phyloP scores from a whole-genome alignment of 2,329 filamentous ascomycete genomes.

The Akanthomyces uredinophilus region DNA sequence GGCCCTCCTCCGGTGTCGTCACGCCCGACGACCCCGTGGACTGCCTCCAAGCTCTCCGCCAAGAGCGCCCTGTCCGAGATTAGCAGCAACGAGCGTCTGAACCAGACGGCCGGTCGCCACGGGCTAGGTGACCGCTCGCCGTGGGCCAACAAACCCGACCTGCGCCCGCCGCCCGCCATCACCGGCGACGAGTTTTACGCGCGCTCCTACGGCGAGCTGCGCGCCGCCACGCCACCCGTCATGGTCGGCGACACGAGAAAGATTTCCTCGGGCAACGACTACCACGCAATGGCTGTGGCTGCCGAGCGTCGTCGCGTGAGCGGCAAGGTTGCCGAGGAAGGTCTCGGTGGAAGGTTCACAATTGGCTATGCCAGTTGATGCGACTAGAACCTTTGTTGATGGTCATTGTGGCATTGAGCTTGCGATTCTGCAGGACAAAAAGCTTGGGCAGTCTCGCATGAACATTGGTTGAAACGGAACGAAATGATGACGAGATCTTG shows the following conservation, averaged over 20 bases:
- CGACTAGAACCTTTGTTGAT: background rate
- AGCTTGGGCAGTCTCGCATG: background rate
- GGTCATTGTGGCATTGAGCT: background rate
- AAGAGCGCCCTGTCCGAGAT: constrained; percentile 39
- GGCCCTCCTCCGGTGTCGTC: background rate
- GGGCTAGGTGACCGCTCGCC: constrained; percentile 35
- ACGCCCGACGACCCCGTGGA: constrained; percentile 13
- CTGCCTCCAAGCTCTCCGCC: constrained; percentile 16
- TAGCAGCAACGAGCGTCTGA: constrained; percentile 38
- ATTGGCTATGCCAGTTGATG: constrained; percentile 9
- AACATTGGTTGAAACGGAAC: constrained; percentile 13
- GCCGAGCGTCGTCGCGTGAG: constrained; percentile 58
- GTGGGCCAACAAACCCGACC: constrained; percentile 29
- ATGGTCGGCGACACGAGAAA: constrained; percentile 47
- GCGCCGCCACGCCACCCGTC: constrained; percentile 47
- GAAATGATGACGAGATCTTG: constrained; percentile 7
- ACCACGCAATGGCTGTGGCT: constrained; percentile 30
- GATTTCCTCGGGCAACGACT: constrained; percentile 57
- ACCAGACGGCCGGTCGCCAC: constrained; percentile 32
- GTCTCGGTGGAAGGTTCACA: constrained; percentile 33
- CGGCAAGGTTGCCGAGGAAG: constrained; percentile 70
- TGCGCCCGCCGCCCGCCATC: constrained; percentile 36
- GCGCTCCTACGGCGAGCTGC: constrained; percentile 56
- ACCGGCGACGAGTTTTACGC: constrained; percentile 48
- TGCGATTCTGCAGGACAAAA: background rate